Conservation (phyloP, 345 rosid genomes). For the Arabis alpina region DNA sequence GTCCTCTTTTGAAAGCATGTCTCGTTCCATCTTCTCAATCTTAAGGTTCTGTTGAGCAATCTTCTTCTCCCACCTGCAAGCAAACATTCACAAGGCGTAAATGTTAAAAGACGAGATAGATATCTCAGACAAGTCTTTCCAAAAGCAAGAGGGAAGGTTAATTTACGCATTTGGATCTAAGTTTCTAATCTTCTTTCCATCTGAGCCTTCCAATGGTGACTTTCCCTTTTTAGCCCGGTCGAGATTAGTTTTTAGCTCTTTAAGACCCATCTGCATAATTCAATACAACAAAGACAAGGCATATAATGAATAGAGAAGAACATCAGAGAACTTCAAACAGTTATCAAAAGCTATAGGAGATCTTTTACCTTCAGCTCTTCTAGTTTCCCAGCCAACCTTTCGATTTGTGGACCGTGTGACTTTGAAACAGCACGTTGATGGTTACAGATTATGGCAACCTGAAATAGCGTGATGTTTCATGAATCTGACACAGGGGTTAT, state of each 20-base stretch:
- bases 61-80: constrained; percentile 75
- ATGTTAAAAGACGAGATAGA: constrained; percentile 8
- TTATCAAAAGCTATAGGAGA: neutral
- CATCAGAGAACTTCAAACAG: constrained; percentile 3
- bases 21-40: constrained; percentile 80
- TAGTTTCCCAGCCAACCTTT: constrained; percentile 72
- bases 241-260: constrained; percentile 72
- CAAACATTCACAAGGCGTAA: constrained; percentile 13
- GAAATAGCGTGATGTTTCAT: constrained; percentile 33
- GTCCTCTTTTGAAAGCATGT: constrained; percentile 80
- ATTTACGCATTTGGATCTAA: constrained; percentile 81
- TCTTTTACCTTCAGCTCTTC: constrained; percentile 71
- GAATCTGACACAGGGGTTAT: constrained; percentile 14
- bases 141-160: constrained; percentile 25
- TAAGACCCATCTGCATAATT: constrained; percentile 55
- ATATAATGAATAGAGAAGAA: constrained; percentile 2
- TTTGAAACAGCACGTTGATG: constrained; percentile 94
- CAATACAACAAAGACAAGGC: neutral
- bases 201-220: constrained; percentile 80
- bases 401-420: constrained; percentile 80
- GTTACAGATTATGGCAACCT: constrained; percentile 99
- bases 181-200: constrained; percentile 86
- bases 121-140: constrained; percentile 2
- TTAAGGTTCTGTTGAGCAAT: constrained; percentile 59
- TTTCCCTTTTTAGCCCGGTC: constrained; percentile 88